phyloP scores from a whole-genome alignment of 129 eudicot species.

The Scalesia atractyloides region DNA sequence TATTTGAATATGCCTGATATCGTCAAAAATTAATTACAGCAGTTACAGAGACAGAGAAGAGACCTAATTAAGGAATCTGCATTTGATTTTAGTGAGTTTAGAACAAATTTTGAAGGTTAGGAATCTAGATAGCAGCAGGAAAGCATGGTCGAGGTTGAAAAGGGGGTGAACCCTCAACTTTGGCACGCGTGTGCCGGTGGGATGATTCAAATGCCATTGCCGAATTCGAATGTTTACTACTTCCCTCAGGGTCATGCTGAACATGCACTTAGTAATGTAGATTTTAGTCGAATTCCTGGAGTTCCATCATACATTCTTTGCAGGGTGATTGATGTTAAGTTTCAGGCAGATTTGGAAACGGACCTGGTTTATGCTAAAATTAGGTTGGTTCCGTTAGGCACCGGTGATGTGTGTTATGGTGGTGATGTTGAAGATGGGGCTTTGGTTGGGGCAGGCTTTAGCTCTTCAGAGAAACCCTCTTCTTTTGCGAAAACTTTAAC shows the following conservation, averaged over 20 bases:
- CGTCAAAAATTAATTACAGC: slow-evolving; percentile 31
- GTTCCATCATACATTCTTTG: slow-evolving; percentile 58
- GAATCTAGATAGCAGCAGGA: slow-evolving; percentile 20
- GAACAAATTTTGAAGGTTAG: slow-evolving; percentile 1
- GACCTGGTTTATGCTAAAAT: slow-evolving; percentile 73
- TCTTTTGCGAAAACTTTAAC: slow-evolving; percentile 76
- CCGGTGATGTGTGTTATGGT: slow-evolving; percentile 34
- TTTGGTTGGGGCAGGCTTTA: slow-evolving; percentile 33
- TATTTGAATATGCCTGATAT: slow-evolving; percentile 23
- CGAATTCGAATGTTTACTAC: slow-evolving; percentile 58
- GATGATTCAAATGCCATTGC: slow-evolving; percentile 67
- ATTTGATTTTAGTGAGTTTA: slow-evolving; percentile 20
- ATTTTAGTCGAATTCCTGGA: slow-evolving; percentile 53
- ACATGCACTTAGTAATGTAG: slow-evolving; percentile 58
- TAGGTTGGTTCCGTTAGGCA: slow-evolving; percentile 57
- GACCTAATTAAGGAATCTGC: neutral
- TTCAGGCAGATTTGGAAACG: slow-evolving; percentile 63
- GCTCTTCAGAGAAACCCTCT: slow-evolving; percentile 47
- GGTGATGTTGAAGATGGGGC: slow-evolving; percentile 37
- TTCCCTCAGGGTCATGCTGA: slow-evolving; percentile 91
- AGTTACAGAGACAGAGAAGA: slow-evolving; percentile 24
- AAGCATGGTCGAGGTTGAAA: slow-evolving; percentile 48
- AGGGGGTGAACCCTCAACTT: slow-evolving; percentile 57
- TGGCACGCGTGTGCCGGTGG: slow-evolving; percentile 94
- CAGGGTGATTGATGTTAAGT: slow-evolving; percentile 59